phyloP scores from a whole-genome alignment of 768 basidiomycete species.

The Collybia mongolica region DNA sequence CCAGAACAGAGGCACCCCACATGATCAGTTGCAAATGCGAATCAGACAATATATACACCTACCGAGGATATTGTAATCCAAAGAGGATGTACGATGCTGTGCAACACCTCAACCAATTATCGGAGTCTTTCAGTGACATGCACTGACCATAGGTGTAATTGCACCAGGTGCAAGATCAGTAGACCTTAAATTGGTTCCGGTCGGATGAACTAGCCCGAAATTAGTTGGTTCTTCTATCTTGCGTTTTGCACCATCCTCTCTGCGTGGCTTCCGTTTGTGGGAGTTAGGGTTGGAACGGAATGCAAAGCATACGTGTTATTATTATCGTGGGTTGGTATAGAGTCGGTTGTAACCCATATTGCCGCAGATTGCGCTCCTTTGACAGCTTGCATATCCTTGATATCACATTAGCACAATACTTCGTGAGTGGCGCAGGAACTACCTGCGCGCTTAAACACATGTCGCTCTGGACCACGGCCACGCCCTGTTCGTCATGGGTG shows the following conservation, averaged over 20 bases:
- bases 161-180: slow-evolving; percentile 57
- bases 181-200: slow-evolving; percentile 46
- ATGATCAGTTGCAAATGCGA: not conserved
- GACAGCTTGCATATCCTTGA: slow-evolving; percentile 31
- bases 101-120: slow-evolving; percentile 9
- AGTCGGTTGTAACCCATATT: slow-evolving; percentile 50
- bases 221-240: slow-evolving; percentile 34
- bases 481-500: slow-evolving; percentile 40
- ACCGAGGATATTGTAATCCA: slow-evolving; percentile 65
- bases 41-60: slow-evolving; percentile 11
- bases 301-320: slow-evolving; percentile 35
- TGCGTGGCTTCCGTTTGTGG: slow-evolving; percentile 20
- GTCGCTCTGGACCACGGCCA: slow-evolving; percentile 39
- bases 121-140: not conserved
- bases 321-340: slow-evolving; percentile 54
- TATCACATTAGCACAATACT: not conserved
- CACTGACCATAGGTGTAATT: slow-evolving; percentile 45
- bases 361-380: slow-evolving; percentile 32
- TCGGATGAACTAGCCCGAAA: slow-evolving; percentile 40
- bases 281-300: not conserved
- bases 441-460: slow-evolving; percentile 26
- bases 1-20: not conserved
- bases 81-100: slow-evolving; percentile 50
- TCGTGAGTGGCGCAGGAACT: not conserved
- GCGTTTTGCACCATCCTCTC: slow-evolving; percentile 51